Base-by-base conservation (phyloP, 2,329 filamentous ascomycete genomes). In the Cercospora sp. region DNA sequence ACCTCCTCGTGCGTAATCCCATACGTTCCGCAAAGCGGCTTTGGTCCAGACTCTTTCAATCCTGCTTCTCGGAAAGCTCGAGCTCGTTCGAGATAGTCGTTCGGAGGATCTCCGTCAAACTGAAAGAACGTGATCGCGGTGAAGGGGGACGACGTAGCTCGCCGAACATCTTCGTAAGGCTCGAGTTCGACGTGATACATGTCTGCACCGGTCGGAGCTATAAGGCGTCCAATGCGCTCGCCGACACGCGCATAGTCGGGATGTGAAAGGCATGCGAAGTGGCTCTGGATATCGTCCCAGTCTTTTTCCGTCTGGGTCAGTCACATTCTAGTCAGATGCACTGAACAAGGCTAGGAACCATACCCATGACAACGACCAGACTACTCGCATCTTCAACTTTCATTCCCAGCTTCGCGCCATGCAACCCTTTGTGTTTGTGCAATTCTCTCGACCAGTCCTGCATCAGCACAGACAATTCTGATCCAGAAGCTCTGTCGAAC, bases 1-100 rank as follows among this genome's bases (percentile, higher is more conserved):
- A 67, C 49, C 30, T 71, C 67, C 57, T 69, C 69, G 12, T 69
- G 53, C 28, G 65, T 69, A 13, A 69, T 43, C 1, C 69, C 69
- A 13, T 51, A 61, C 34, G 67, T 67, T 9, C 49, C 53, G 16
- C 61, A 65, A 6, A 69, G 32, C 9, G 63, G 62, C 9, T 43
- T 51, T 12, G 51, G 53, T 2, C 51, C 24, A 49, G 64, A 58
- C 28, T 63, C 24, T 18, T 32, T 24, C 26, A 43, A 32, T 5
- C 32, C 58, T 40, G 61, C 30, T 30, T 26, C 16, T 10, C 28
- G 18, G 5, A 64, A 64, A 9, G 28, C 32, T 53, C 24, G 49
- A 5, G 51, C 49, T 37, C n/a, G 45, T 13, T 57, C 61, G 8
- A 69, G 57, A 37, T 57, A 66, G 24, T 37, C 67, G 3, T 24